Base-by-base conservation (phyloP, 2,329 filamentous ascomycete genomes). In the Cercospora beticola region DNA sequence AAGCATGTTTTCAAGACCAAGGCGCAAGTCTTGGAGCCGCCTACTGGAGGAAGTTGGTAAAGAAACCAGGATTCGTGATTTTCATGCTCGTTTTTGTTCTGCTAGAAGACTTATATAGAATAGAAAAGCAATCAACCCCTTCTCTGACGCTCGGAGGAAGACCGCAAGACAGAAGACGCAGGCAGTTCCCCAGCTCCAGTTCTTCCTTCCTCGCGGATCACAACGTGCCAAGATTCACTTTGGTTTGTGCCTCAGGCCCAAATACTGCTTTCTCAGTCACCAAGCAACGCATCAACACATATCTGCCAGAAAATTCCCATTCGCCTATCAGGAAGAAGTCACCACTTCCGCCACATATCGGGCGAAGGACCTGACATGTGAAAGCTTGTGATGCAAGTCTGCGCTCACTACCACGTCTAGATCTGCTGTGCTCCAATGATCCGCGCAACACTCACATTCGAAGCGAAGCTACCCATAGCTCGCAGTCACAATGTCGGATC, bases 401-500 rank as follows among this genome's bases (percentile, higher is more conserved):
- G 33, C 46, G 60, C 36, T 62, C 60, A 65, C 30, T 14, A 3
- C 30, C 21, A 36, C 63, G 26, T 21, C 30, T 36, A n/a, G n/a
- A 59, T 36, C 56, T 36, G 56, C 56, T 23, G 30, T 59, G 30
- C 30, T 59, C 56, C 56, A 59, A 59, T 59, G 56, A 59, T 31
- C 56, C 18, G 56, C 56, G 56, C 56, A 59, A 59, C 30, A 59
- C 30, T 59, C 49, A 30, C 31, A 40, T 26, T 30, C 43, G 14
- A 40, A 62, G 66, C 40, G 16, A 54, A 68, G 66, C 62, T 62
- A 65, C 66, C 62, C 62, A 46, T 65, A 68, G 67, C 62, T 68
- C 49, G 26, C 56, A 12, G 26, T 61, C 62, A 73, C 68, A 65
- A 77, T 76, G 75, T 76, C 75, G 30, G 72, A 75, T 64, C 71